Evolutionary conservation across 495 filamentous ascomycete genomes (phyloP).

Genomic region (Penicillium lagena): DNA sequence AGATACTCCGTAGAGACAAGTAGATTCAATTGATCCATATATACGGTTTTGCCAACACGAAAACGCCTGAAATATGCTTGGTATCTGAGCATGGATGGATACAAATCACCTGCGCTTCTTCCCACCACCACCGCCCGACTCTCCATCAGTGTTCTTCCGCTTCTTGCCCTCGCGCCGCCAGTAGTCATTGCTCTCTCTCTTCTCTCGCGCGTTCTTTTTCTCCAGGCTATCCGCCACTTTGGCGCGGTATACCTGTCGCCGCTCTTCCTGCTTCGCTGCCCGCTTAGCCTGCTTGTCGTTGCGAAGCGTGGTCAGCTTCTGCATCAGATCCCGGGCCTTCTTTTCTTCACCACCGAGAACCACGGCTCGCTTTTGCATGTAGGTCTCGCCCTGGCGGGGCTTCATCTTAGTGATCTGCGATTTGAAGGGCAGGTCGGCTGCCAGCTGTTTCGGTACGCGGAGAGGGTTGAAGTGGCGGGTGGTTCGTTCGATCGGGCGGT

Average conservation of each 20-base stretch:
- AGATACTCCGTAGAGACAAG: too few relatives aligned
- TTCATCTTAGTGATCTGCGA: slow-evolving; percentile 82
- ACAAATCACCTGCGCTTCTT: slow-evolving; percentile 55
- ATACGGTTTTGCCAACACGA: too few relatives aligned
- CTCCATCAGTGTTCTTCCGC: slow-evolving; percentile 57
- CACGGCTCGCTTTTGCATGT: slow-evolving; percentile 90
- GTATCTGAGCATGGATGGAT: slow-evolving; percentile 4
- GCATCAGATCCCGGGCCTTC: slow-evolving; percentile 81
- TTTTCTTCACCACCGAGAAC: slow-evolving; percentile 80
- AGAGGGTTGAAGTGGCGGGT: slow-evolving; percentile 91
- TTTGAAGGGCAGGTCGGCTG: slow-evolving; percentile 83
- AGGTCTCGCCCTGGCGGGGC: slow-evolving; percentile 73
- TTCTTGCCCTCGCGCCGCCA: slow-evolving; percentile 96
- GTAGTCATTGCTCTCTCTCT: slow-evolving; percentile 85
- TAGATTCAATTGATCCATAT: too few relatives aligned
- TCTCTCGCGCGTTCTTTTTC: slow-evolving; percentile 77
- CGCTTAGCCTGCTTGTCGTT: slow-evolving; percentile 87
- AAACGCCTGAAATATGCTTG: too few relatives aligned
- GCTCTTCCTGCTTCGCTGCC: slow-evolving; percentile 75
- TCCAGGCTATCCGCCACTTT: slow-evolving; percentile 75
- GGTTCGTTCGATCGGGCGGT: slow-evolving; percentile 73
- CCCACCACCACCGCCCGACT: slow-evolving; percentile 55
- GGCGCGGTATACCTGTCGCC: slow-evolving; percentile 67
- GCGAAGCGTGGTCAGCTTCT: slow-evolving; percentile 84
- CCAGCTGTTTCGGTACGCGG: slow-evolving; percentile 76